phyloP scores from a whole-genome alignment of 2,329 filamentous ascomycete genomes.

The Scleromitrula shiraiana region DNA sequence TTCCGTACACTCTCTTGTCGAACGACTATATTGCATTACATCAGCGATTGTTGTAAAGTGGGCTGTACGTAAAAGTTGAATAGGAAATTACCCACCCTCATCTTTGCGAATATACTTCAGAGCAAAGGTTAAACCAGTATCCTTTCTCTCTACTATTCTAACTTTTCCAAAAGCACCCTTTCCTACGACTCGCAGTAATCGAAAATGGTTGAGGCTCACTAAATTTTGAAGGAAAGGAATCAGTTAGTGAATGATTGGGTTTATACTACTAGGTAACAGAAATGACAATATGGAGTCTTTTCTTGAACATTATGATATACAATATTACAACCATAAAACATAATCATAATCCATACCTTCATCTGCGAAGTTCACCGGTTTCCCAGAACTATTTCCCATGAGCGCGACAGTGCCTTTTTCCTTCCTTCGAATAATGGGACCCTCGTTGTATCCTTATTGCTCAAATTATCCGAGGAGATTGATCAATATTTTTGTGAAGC shows the following conservation, averaged over 20 bases:
- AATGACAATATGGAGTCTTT: neutral
- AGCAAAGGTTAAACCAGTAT: constrained; percentile 87
- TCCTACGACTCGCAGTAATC: constrained; percentile 87
- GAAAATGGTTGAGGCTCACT: constrained; percentile 98
- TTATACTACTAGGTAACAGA: neutral
- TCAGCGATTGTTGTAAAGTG: constrained; percentile 13
- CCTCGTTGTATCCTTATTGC: neutral
- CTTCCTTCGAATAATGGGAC: too few relatives aligned
- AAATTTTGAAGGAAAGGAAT: constrained; percentile 17
- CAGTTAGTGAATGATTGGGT: constrained; percentile 13
- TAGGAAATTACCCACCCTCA: constrained; percentile 59
- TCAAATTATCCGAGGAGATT: neutral
- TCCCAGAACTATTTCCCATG: constrained; percentile 96
- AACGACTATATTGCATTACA: constrained; percentile 62
- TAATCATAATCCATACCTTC: constrained; percentile 69
- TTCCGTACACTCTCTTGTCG: constrained; percentile 96
- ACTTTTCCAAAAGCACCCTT: constrained; percentile 99
- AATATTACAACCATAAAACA: neutral
- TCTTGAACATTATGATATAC: neutral
- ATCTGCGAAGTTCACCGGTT: constrained; percentile 85
- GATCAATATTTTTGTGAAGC: neutral
- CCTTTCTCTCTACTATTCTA: constrained; percentile 95
- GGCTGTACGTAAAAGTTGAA: too few relatives aligned
- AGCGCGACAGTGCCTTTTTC: constrained; percentile 13
- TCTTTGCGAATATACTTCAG: constrained; percentile 98